Base-by-base conservation (phyloP, 1,284 basidiomycete species). In the Microbotryomycetes sp. region DNA sequence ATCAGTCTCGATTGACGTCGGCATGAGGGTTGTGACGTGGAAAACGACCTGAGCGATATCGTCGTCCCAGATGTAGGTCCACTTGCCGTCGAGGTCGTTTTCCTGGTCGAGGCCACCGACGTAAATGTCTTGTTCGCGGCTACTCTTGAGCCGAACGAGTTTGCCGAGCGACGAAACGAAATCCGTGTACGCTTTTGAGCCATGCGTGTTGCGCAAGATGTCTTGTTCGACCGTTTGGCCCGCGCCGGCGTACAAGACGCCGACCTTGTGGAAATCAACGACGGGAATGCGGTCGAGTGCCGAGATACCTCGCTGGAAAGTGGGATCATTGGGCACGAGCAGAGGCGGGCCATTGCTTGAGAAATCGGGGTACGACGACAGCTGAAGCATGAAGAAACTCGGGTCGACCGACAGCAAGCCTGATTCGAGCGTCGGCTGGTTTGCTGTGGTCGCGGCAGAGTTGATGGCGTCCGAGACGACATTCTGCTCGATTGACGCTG, bases 51-150 rank as follows among this genome's bases (percentile, higher is more conserved):
- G 96, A 18, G 88, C 86, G 49, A 97, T 93, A 72, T 97, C 92
- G 75, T 99, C 92, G 87, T 91, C 93, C 93, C 94, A 98, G 0
- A 93, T 92, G 72, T 98, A 98, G 0, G 91, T 89, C 72, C 91
- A 94, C 75, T 78, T 75, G 27, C 80, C 80, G 66, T 97, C 91
- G 24, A 88, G 85, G 74, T 97, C 92, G 70, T 87, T 85, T 66
- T 88, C 85, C 5, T 88, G 84, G 74, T 94, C 88, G 30, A 98
- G 80, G 2, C 92, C 92, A 28, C 93, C 94, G 3, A 87, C 88
- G 75, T 94, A 97, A n/a, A 97, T 85, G 73, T 97, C 92, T 53
- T 71, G 66, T 60, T 75, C 74, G 13, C 85, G 81, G 76, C 93
- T 91, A 5, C 88, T 91, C 29, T 90, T 86, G n/a, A 97, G 80